Conservation (phyloP, 106 monocot species). For the Dactylorhiza incarnata region DNA sequence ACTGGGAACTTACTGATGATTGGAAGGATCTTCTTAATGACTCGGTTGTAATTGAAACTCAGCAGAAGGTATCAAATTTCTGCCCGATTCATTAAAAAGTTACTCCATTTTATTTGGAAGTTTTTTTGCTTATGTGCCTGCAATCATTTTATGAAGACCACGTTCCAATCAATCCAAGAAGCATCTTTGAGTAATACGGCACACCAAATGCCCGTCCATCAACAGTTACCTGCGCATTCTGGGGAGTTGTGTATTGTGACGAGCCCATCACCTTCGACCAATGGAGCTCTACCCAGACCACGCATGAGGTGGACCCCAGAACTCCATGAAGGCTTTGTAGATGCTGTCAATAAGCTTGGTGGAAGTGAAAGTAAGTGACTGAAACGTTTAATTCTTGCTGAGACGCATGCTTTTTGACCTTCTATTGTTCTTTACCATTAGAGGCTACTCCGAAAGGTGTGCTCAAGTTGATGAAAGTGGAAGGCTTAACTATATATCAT, state of each 20-base stretch:
- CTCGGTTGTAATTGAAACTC: conserved; percentile 22
- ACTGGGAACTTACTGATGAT: conserved; percentile 37
- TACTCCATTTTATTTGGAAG: background rate
- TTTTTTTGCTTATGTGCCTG: background rate
- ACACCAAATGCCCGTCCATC: conserved; percentile 21
- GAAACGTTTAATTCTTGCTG: background rate
- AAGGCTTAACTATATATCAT: conserved; percentile 84
- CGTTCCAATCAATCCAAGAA: conserved; percentile 14
- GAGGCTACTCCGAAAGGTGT: conserved; percentile 94
- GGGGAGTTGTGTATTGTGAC: conserved; percentile 21
- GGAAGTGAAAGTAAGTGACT: conserved; percentile 71
- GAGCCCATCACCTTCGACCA: conserved; percentile 32
- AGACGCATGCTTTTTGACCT: background rate
- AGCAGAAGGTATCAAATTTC: conserved; percentile 26
- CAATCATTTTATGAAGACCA: conserved; percentile 16
- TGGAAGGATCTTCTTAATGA: conserved; percentile 37
- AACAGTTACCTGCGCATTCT: conserved; percentile 24
- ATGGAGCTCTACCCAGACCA: conserved; percentile 31
- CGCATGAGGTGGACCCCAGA: conserved; percentile 81
- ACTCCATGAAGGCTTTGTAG: conserved; percentile 70
- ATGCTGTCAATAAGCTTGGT: conserved; percentile 81
- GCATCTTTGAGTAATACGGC: conserved; percentile 17
- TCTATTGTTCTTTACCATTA: conserved; percentile 11
- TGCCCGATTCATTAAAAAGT: background rate
- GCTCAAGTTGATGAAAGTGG: conserved; percentile 80